Evolutionary conservation across 73 alveolate species (phyloP).

Genomic region (Loxodes magnus): DNA sequence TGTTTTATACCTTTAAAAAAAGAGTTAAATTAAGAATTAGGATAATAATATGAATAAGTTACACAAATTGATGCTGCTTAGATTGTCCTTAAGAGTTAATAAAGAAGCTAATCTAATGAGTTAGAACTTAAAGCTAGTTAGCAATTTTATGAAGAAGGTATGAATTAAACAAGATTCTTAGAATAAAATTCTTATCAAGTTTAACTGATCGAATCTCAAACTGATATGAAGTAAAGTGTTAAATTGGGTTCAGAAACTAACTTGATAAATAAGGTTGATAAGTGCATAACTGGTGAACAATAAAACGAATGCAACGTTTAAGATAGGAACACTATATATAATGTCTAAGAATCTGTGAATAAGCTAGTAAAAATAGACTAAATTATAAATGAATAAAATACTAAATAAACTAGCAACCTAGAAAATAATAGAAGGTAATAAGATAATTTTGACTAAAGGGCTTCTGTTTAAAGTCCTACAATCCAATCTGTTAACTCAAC

Average conservation of each 20-base stretch:
- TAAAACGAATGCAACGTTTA: conserved; percentile 51
- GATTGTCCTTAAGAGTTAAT: conserved; percentile 29
- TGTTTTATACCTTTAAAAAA: too few species aligned
- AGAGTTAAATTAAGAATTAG: too few species aligned
- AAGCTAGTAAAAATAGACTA: conserved; percentile 40
- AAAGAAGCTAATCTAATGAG: conserved; percentile 56
- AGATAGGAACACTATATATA: conserved; percentile 8
- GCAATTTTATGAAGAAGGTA: conserved; percentile 12
- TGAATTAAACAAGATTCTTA: conserved; percentile 2
- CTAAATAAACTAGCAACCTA: conserved; percentile 38
- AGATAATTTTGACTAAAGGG: conserved; percentile 60
- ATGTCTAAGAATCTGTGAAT: conserved; percentile 18
- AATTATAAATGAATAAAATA: conserved; percentile 48
- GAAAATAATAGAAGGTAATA: conserved; percentile 65
- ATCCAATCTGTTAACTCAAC: conserved; percentile 12
- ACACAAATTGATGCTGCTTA: conserved; percentile 52
- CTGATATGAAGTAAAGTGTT: conserved; percentile 31
- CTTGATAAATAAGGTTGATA: conserved; percentile 58
- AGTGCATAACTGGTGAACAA: conserved; percentile 38
- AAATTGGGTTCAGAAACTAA: conserved; percentile 39
- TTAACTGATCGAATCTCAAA: conserved; percentile 20
- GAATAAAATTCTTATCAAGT: conserved; percentile 26
- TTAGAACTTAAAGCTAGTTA: conserved; percentile 7
- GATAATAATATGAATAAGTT: too few species aligned
- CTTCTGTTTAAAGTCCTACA: conserved; percentile 55